These are phyloP conservation scores for Pseudotulostoma volvatum DNA, from an alignment of 495 filamentous ascomycete species.

Conservation along the genomic window DNA sequence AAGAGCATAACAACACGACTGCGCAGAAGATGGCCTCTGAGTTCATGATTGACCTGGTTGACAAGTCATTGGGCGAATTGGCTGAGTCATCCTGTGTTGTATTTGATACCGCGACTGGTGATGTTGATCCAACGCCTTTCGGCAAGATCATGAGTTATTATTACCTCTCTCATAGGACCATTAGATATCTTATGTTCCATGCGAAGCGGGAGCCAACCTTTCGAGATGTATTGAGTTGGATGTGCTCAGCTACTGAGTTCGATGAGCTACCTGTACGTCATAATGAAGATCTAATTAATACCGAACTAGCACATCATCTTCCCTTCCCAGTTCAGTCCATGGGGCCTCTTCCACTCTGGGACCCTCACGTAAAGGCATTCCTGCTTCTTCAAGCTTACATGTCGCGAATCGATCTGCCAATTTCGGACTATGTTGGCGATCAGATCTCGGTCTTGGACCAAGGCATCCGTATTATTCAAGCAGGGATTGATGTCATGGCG, in stretches of 20 bases:
- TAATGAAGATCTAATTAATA: constrained; percentile 97
- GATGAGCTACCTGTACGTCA: constrained; percentile 97
- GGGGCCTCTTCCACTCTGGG: constrained; percentile 78
- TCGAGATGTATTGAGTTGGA: constrained; percentile 78
- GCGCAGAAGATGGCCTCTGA: constrained; percentile 77
- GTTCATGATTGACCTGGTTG: constrained; percentile 83
- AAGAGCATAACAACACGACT: constrained; percentile 79
- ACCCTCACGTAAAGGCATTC: constrained; percentile 95
- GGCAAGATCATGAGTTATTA: constrained; percentile 99
- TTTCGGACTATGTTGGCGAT: constrained; percentile 94
- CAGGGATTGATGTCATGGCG: constrained; percentile 84
- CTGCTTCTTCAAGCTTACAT: constrained; percentile 88
- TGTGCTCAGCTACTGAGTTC: constrained; percentile 87
- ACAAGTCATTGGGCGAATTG: constrained; percentile 65
- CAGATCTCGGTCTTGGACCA: constrained; percentile 83
- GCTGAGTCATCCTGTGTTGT: constrained; percentile 67
- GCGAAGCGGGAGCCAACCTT: constrained; percentile 67
- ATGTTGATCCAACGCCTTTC: constrained; percentile 73
- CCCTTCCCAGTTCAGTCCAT: constrained; percentile 51
- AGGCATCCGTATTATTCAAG: constrained; percentile 83
- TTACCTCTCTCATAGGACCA: constrained; percentile 92
- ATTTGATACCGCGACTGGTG: constrained; percentile 61
- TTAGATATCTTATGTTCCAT: constrained; percentile 61
- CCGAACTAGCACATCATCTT: constrained; percentile 68
- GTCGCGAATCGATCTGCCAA: constrained; percentile 79